Evolutionary conservation across 2,329 filamentous ascomycete species (phyloP), one percentile per base, ranked within the genome.

Genomic region (Elsinoe arachidis): DNA sequence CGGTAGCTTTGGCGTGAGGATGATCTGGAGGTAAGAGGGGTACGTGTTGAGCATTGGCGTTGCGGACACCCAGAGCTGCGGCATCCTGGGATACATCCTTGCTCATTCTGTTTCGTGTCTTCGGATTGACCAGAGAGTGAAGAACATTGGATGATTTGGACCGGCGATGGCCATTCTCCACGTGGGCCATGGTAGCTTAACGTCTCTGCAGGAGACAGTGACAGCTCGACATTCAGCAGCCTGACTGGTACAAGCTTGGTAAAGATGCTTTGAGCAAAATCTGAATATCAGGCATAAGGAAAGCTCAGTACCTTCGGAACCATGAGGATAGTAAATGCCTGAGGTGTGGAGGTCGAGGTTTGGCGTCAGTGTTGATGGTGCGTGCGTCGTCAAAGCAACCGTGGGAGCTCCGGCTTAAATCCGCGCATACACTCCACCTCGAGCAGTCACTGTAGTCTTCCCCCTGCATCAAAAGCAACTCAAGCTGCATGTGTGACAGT

Each of bases 111-210:
- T 56, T 56, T 14, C 54, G 39, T 58, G 68, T 67, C 66, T 76
- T 79, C 53, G 78, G 70, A 17, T 73, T 71, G 63, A 82, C 76
- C 57, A 82, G 75, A 17, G 79, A 78, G 65, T 76, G 78, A 60
- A 83, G 70, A 43, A 77, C 72, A 37, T 75, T 76, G 7, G 78
- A 70, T 58, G 71, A 73, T 63, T 71, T 72, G 15, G 23, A 59
- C 33, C 57, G 55, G 17, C 49, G 49, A 39, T 53, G 33, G 49
- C 33, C 34, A 39, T 53, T 46, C 17, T 56, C 43, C 21, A 49
- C 54, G 2, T 56, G 41, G 38, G 54, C 54, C 54, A 56, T 56
- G 56, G 17, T 55, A 55, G 52, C 52, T 34, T 23, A 46, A n/a
- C 33, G 23, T n/a, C 26, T 19, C 51, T 60, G 35, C 43, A 37